These are phyloP conservation scores for Crassisporium funariophilum DNA, from an alignment of 768 basidiomycete species.

Conservation along the genomic window DNA sequence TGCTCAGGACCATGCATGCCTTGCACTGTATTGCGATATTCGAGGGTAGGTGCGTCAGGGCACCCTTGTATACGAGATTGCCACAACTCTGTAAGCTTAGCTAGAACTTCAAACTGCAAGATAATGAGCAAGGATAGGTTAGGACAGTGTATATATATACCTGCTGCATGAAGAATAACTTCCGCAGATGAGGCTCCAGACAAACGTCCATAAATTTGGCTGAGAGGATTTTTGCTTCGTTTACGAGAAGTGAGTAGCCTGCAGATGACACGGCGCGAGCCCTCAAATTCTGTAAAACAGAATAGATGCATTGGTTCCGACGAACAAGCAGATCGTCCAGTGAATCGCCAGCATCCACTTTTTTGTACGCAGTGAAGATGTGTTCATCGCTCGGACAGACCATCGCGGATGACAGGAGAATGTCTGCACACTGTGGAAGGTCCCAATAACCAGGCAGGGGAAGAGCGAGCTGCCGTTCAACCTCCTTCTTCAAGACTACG, in stretches of 20 bases:
- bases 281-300: constrained; percentile 36
- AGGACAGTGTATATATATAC: constrained; percentile 24
- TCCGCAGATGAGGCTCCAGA: constrained; percentile 42
- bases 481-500: constrained; percentile 45
- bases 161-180: constrained; percentile 57
- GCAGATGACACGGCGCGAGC: constrained; percentile 23
- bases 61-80: constrained; percentile 49
- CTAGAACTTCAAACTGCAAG: constrained; percentile 48
- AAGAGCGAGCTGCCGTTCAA: constrained; percentile 46
- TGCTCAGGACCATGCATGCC: constrained; percentile 34
- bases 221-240: constrained; percentile 41
- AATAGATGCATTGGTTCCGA: constrained; percentile 38
- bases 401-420: constrained; percentile 23
- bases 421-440: constrained; percentile 39
- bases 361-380: constrained; percentile 34
- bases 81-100: constrained; percentile 49
- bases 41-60: constrained; percentile 48
- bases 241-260: constrained; percentile 39
- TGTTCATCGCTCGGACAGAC: constrained; percentile 42
- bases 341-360: constrained; percentile 9
- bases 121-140: neutral
- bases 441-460: constrained; percentile 54
- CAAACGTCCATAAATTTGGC: constrained; percentile 52
- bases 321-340: constrained; percentile 30
- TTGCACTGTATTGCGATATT: constrained; percentile 32